Evolutionary conservation across 2,329 filamentous ascomycete genomes (phyloP).

Genomic region (Ophiostoma tasmaniense): DNA sequence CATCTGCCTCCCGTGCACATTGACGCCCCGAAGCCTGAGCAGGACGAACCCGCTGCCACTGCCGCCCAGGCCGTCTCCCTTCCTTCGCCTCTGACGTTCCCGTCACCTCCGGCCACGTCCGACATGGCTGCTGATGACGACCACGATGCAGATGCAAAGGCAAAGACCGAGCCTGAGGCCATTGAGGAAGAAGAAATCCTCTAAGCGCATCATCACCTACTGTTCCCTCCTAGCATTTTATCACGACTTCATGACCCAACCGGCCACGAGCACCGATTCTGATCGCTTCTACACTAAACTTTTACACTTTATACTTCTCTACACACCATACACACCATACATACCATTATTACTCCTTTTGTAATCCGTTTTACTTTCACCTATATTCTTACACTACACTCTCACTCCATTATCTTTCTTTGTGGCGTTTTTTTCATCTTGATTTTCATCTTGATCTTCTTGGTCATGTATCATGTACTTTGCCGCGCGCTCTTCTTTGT

Average conservation of each 20-base stretch:
- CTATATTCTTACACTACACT: background rate
- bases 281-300: background rate
- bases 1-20: background rate
- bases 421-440: background rate
- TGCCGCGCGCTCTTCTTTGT: background rate
- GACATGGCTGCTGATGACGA: conserved; percentile 12
- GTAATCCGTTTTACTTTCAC: background rate
- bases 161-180: background rate
- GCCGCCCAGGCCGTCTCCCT: background rate
- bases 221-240: background rate
- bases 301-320: background rate
- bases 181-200: background rate
- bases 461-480: background rate
- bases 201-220: background rate
- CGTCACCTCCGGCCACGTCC: conserved; percentile 13
- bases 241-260: background rate
- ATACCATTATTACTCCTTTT: background rate
- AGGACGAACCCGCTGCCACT: background rate
- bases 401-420: background rate
- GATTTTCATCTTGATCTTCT: background rate
- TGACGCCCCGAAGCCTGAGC: background rate
- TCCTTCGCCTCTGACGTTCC: conserved; percentile 16
- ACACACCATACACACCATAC: background rate
- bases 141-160: background rate
- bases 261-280: background rate